Evolutionary conservation across 2,329 filamentous ascomycete genomes (phyloP), one percentile per base, ranked within the genome.

Genomic region (Epichloe gansuensis): DNA sequence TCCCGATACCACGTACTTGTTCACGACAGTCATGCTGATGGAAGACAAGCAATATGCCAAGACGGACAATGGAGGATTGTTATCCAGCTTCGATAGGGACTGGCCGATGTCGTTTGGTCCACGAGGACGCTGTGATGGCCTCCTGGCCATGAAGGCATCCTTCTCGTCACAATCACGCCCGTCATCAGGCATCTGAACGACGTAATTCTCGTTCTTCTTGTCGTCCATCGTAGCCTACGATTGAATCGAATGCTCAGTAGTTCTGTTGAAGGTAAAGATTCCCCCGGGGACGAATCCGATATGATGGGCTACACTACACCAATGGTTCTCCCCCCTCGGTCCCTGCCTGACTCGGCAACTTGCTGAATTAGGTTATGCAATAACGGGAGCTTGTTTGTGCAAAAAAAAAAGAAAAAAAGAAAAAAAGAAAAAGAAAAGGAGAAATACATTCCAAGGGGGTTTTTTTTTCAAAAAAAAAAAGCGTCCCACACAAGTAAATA

Each of bases 21-120:
- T 98, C 68, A 94, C 93, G n/a, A 96, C 87, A 7, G 93, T 98
- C 93, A 98, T 98, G 68, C 91, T 80, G 66, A 98, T 98, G n/a
- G 90, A 96, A 50, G 91, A 88, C 63, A 86, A 75, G 70, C 93
- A 98, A 75, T 98, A 98, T 47, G 87, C 82, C 58, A 95, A 66
- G 61, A 98, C 87, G 23, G 91, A 89, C 47, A 93, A 67, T 45
- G 80, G 74, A 15, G 89, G 87, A 68, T 82, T 93, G 71, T 89
- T 88, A 62, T 84, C 78, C 56, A 89, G 66, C 60, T 73, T 71
- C 56, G 73, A 67, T 43, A 75, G 56, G 53, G 40, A 55, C 45
- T 51, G 49, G 36, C 41, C 23, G 15, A 49, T 17, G 8, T 49
- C 52, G 31, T 51, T 40, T 15, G 47, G 45, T 8, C 40, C 40